Conservation (phyloP, 2,329 filamentous ascomycete species). For the Pyricularia grisea region DNA sequence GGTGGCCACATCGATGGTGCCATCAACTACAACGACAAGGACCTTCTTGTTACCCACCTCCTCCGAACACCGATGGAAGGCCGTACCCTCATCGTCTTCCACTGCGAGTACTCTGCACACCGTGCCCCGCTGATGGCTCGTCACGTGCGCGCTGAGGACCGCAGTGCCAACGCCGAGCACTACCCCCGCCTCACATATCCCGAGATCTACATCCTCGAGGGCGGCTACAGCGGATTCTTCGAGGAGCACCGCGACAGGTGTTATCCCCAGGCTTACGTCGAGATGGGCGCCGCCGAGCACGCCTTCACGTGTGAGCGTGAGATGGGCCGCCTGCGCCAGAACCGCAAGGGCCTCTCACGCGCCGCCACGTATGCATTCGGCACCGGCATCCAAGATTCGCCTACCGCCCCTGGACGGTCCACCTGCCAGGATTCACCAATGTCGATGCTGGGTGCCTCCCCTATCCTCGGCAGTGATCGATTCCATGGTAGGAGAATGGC, state of each 20-base stretch:
- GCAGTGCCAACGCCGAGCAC: conserved; percentile 70
- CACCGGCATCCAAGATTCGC: conserved; percentile 47
- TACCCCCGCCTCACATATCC: conserved; percentile 92
- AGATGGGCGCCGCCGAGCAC: conserved; percentile 91
- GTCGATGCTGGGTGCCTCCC: conserved; percentile 30
- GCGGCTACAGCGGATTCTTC: conserved; percentile 93
- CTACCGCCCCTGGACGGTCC: conserved; percentile 40
- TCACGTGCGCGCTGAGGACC: conserved; percentile 82
- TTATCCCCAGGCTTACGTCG: conserved; percentile 90
- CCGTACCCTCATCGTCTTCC: conserved; percentile 78
- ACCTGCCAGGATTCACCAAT: conserved; percentile 25
- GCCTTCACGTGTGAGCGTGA: conserved; percentile 89
- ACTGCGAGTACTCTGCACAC: conserved; percentile 98
- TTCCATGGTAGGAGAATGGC: conserved; percentile 51
- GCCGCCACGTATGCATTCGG: conserved; percentile 96
- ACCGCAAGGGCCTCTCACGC: conserved; percentile 70
- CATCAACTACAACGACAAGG: conserved; percentile 96
- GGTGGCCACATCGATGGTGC: conserved; percentile 91
- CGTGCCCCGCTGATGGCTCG: conserved; percentile 95
- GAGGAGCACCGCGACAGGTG: conserved; percentile 68
- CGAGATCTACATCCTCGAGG: conserved; percentile 93
- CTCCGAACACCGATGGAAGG: conserved; percentile 59
- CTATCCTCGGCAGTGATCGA: conserved; percentile 38
- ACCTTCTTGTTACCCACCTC: conserved; percentile 68
- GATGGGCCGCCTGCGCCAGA: conserved; percentile 83